Evolutionary conservation across 129 eudicot genomes (phyloP), one percentile per base, ranked within the genome.

Genomic region (Gnaphalium uliginosum): DNA sequence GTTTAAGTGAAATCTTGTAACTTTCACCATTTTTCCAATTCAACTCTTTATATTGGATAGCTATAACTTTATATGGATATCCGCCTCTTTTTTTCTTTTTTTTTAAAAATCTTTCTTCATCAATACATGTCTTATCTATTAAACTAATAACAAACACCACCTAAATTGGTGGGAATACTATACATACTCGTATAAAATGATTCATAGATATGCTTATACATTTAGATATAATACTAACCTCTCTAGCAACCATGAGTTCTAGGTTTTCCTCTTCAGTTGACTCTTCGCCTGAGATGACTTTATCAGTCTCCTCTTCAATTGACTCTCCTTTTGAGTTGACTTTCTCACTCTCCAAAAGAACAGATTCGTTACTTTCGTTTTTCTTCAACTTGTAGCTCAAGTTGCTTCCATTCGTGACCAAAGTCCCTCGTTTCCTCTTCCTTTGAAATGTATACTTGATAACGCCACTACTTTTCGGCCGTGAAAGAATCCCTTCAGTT

Each of bases 221-320:
- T 73, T 35, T 58, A 73, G 17, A 14, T 58, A 37, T 63, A 70
- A 37, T 25, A 78, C 93, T 50, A 76, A 91, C 97, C 97, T 86
- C 90, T 48, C 80, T 79, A 81, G 95, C 88, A 78, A 86, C 88
- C 76, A 81, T 33, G 39, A 33, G 88, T 61, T 86, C 88, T 71
- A 85, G 75, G 63, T 73, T 46, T 71, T 83, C 81, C 75, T 84
- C 94, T 68, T 77, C 71, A 68, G 82, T 78, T 63, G 89, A 84
- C 66, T 78, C 85, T 33, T 43, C 24, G 22, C 21, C 48, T 48
- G 56, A 66, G 71, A 50, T 48, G 35, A 76, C 33, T 48, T 77
- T 84, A 71, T 76, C 73, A 67, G 33, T 59, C 65, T 80, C 84
- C 29, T 57, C 37, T 0, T 33, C 2, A 32, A 67, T 35, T 68